phyloP scores from a whole-genome alignment of 169 alveolate genomes.

The Sarcocystis neurona region DNA sequence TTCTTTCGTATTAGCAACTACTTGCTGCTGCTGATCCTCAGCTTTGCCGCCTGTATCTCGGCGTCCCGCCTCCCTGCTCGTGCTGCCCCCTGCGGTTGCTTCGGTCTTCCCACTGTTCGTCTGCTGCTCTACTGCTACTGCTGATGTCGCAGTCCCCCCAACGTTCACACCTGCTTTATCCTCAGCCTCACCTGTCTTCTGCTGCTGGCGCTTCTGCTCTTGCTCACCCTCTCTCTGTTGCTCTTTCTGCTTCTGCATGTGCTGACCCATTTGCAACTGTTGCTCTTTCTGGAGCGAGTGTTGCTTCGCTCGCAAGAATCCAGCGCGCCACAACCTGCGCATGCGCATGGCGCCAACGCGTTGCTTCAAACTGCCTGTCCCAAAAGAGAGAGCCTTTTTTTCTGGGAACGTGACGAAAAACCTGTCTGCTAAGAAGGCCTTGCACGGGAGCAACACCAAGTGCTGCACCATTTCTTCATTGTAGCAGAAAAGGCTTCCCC shows the following conservation, averaged over 20 bases:
- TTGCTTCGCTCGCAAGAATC: neutral
- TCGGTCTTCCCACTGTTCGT: neutral
- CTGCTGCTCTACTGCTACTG: too few relatives aligned
- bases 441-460: slow-evolving; percentile 44
- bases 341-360: neutral
- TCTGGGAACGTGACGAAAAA: slow-evolving; percentile 3
- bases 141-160: too few relatives aligned
- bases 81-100: neutral
- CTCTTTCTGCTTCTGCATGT: neutral
- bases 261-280: neutral
- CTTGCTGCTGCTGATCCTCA: neutral
- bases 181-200: neutral
- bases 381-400: neutral
- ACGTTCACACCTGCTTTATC: slow-evolving; percentile 2
- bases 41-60: neutral
- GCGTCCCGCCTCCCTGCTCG: neutral
- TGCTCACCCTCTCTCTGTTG: neutral
- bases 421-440: slow-evolving; percentile 13
- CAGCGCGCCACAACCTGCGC: neutral
- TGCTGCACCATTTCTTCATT: slow-evolving; percentile 11
- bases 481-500: too few relatives aligned
- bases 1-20: neutral
- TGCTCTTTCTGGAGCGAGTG: neutral
- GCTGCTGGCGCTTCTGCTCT: neutral
- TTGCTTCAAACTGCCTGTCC: neutral